Evolutionary conservation across 305 asterid genomes (phyloP), one percentile per base, ranked within the genome.

Genomic region (Rubia balearica): DNA sequence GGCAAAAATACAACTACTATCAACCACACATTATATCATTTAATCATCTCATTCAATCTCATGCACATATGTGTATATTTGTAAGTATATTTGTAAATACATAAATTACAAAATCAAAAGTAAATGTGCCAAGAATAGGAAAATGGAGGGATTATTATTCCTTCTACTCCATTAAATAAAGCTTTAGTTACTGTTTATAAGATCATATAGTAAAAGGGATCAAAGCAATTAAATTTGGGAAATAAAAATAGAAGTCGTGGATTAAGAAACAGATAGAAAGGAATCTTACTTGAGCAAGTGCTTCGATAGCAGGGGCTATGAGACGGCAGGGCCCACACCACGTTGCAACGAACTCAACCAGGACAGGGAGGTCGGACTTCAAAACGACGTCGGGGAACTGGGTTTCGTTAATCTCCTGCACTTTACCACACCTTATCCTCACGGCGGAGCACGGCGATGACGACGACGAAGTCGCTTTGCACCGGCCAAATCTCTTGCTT

Each of bases 261-360:
- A 51, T 51, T 19, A 40, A 64, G 7, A 16, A 38, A 16, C 22
- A 63, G 17, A 63, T 17, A 62, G 1, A 14, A n/a, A 42, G 3
- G 36, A 43, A 22, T 9, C 7, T 27, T 9, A 89, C 97, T 95
- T 89, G 83, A 68, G 97, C 92, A 60, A 91, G 81, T 27, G 87
- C 70, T 76, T 86, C 85, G 74, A 91, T 76, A 57, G 93, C 89
- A 1, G 95, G 91, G 68, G 89, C 86, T 36, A 91, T 87, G 86
- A 91, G 80, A 63, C 97, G 97, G 84, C 97, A 91, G 64, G 96
- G 96, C 43, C 97, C 96, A 79, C 97, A 91, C 97, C 97, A 91
- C 33, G 88, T 82, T 69, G 97, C 97, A 17, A 89, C 88, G 75
- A 91, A 91, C 83, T 91, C 97, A n/a, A 89, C 96, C 9, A 91